A percentile compares a stretch with the other conserved stretches of the same genome.
phyloP scores from a whole-genome alignment of 305 asterid species.

The Solanum hybrid region DNA sequence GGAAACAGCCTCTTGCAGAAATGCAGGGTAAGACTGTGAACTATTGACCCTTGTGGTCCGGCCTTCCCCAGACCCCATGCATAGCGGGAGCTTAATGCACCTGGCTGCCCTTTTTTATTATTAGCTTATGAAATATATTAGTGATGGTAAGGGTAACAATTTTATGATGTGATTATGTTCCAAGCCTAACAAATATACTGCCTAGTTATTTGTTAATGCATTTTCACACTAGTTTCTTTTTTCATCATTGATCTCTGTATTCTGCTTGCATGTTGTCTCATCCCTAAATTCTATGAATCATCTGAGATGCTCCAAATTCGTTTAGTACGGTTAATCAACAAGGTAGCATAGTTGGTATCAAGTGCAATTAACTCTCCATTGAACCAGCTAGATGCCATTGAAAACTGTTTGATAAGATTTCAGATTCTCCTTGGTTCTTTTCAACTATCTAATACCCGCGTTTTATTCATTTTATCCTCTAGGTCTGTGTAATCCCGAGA shows the following conservation, averaged over 20 bases:
- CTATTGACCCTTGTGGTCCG: not conserved
- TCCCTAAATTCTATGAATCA: not conserved
- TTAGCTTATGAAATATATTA: not conserved
- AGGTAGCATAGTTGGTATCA: not conserved
- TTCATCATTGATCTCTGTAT: not conserved
- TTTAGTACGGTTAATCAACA: not conserved
- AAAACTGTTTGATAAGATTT: not conserved
- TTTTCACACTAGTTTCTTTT: not conserved
- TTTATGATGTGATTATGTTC: not conserved
- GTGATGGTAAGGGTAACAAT: not conserved
- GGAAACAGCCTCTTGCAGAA: not conserved
- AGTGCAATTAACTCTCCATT: not conserved
- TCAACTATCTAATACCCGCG: not conserved
- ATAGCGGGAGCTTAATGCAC: not conserved
- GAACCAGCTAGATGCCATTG: not conserved
- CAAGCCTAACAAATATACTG: not conserved
- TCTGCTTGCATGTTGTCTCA: not conserved
- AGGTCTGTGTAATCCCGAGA: constrained; percentile 95
- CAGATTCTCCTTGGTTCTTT: not conserved
- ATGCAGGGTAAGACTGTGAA: not conserved
- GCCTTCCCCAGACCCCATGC: not conserved
- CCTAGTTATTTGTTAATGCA: not conserved
- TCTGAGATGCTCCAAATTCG: not conserved
- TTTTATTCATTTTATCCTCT: not conserved
- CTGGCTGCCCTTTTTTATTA: not conserved